Base-by-base conservation (phyloP, 1,139 yeast genomes). In the Sugiyamaella japonica region DNA sequence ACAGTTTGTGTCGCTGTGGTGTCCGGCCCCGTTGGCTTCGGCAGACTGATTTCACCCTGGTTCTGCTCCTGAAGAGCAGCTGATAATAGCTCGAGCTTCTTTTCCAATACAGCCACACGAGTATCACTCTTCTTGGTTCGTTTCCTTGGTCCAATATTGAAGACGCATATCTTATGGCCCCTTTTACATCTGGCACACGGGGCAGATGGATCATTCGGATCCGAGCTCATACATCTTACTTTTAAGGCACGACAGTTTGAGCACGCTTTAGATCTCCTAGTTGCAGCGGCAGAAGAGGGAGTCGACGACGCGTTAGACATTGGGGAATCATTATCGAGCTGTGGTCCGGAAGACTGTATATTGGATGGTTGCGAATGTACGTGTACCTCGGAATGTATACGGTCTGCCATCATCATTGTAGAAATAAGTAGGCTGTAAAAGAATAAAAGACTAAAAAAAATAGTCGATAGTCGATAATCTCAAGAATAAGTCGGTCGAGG, bases 151-250 rank as follows among this genome's bases (percentile, higher is more conserved):
- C 82, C 78, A 23, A 82, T 66, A 61, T 87, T 89, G 53, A 86
- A 83, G 56, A 84, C 84, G 71, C 97, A 90, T 36, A 70, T 71
- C 56, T 84, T 75, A 43, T 79, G 77, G 25, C 86, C 77, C 66
- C 83, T 87, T 34, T 80, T 61, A 67, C 97, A 90, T 49, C 97
- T 76, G 7, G 79, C 72, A 70, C 97, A 90, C 0, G 93, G 82
- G n/a, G 83, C 80, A 1, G 75, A 67, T 3, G 85, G 85, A 58
- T 81, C 77, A 12, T 71, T 62, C 0, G 79, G 76, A 66, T 86
- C 86, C 1, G 85, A 76, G 0, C 95, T 95, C 10, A 86, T 83
- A 68, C 97, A 89, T 61, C 85, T 84, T 36, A 89, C 96, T 65
- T 89, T 89, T 50, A 89, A 75, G 0, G 86, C 69, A 64, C 89